A percentile compares a stretch with the other conserved stretches of the same genome.
phyloP scores from a whole-genome alignment of 257 asterid species.

The Mentha longifolia region DNA sequence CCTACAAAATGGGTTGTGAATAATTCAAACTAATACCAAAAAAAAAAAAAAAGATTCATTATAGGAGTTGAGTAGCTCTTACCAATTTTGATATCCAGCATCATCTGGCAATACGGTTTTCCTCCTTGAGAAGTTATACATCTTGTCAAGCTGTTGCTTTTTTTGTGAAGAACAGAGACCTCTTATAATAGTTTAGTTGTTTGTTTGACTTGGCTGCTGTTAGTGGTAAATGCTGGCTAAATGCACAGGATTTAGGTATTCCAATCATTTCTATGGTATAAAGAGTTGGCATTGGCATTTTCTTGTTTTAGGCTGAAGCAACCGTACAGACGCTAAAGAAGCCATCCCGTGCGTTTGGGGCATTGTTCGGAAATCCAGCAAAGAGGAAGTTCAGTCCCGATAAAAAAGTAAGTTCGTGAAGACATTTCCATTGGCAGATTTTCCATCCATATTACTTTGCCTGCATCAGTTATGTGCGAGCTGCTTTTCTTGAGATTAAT shows the following conservation, averaged over 20 bases:
- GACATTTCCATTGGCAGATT: neutral
- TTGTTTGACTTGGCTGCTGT: neutral
- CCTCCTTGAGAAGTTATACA: slow-evolving; percentile 3
- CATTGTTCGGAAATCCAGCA: slow-evolving; percentile 69
- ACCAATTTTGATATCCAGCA: neutral
- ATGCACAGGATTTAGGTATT: neutral
- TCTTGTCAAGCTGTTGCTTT: slow-evolving; percentile 21
- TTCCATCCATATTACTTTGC: slow-evolving; percentile 13
- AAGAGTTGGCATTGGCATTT: neutral
- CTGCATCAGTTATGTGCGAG: neutral
- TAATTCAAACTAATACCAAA: neutral
- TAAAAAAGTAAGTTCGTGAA: slow-evolving; percentile 51
- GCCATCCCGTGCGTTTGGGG: slow-evolving; percentile 87
- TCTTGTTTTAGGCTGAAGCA: slow-evolving; percentile 55
- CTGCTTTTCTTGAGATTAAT: slow-evolving; percentile 15
- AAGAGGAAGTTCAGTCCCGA: slow-evolving; percentile 78
- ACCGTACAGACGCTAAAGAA: slow-evolving; percentile 74
- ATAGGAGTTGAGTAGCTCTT: neutral
- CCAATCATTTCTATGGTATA: neutral
- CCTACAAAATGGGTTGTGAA: neutral
- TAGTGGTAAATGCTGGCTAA: slow-evolving; percentile 5
- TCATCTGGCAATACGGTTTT: slow-evolving; percentile 14
- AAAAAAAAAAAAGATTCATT: too few relatives aligned
- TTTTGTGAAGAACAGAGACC: neutral
- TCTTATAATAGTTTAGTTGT: neutral